phyloP scores from a whole-genome alignment of 73 alveolate species.

The Stentor coeruleus region DNA sequence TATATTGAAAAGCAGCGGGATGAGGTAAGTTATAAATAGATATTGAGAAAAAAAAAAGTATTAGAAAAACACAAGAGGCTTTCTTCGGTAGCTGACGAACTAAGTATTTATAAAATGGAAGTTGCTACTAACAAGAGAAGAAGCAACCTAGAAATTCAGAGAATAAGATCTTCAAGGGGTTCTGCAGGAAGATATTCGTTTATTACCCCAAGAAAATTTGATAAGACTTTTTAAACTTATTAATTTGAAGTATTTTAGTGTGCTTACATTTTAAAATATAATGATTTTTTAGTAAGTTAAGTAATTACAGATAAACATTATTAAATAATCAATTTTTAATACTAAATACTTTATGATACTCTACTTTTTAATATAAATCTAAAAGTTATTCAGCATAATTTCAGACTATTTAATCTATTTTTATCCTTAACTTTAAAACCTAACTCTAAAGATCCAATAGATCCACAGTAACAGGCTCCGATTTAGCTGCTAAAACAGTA shows the following conservation, averaged over 20 bases:
- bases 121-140: neutral
- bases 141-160: slow-evolving; percentile 23
- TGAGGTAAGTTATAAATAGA: neutral
- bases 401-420: too few species aligned
- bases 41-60: neutral
- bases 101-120: neutral
- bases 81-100: slow-evolving; percentile 12
- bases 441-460: slow-evolving; percentile 16
- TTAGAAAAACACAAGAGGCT: neutral
- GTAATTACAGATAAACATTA: too few species aligned
- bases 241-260: too few species aligned
- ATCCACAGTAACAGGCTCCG: slow-evolving; percentile 17
- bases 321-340: too few species aligned
- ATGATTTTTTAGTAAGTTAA: too few species aligned
- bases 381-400: too few species aligned
- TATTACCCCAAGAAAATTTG: neutral
- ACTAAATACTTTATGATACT: too few species aligned
- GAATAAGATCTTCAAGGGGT: neutral
- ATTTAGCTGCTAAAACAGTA: neutral
- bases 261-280: too few species aligned
- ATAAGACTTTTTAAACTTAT: neutral
- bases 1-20: neutral
- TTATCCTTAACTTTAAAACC: too few species aligned
- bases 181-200: neutral
- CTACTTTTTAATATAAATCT: too few species aligned